These are phyloP conservation scores for Paratinospora sagittata DNA, from an alignment of 164 flowering plant genomes.

Conservation along the genomic window DNA sequence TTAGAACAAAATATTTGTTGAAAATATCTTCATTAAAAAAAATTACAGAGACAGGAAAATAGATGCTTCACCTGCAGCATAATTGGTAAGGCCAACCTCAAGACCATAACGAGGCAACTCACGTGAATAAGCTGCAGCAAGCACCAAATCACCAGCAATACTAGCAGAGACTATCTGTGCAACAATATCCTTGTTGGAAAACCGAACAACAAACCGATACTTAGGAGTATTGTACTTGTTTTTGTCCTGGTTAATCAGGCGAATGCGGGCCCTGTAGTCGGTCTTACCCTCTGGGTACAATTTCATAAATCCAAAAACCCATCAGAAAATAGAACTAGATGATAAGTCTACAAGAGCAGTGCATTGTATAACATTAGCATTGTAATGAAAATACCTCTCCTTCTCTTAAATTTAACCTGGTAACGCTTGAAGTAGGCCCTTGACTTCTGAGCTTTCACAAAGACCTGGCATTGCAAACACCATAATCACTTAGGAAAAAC, in stretches of 20 bases:
- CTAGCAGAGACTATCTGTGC: constrained; percentile 57
- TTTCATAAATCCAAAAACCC: not conserved
- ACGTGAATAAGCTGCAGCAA: constrained; percentile 73
- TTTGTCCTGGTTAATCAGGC: constrained; percentile 83
- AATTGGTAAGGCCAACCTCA: constrained; percentile 79
- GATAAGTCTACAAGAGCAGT: not conserved
- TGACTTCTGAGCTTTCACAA: constrained; percentile 37
- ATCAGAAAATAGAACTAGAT: not conserved
- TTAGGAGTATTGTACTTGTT: constrained; percentile 91
- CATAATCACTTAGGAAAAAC: not conserved
- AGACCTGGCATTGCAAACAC: constrained; percentile 21
- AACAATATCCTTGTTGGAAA: constrained; percentile 64
- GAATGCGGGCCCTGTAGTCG: constrained; percentile 78
- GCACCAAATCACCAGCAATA: constrained; percentile 74
- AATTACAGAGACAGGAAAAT: not conserved
- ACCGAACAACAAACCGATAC: constrained; percentile 74
- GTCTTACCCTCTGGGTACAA: constrained; percentile 68
- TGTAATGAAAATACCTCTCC: constrained; percentile 26
- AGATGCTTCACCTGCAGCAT: constrained; percentile 58
- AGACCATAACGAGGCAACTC: constrained; percentile 81
- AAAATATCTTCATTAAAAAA: no score
- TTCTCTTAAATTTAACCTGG: constrained; percentile 46
- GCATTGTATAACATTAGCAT: not conserved
- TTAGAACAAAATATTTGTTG: not conserved
- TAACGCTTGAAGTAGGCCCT: constrained; percentile 44